Evolutionary conservation across 371 early-diverging fungal genomes (phyloP).

Genomic region (Mucor irregularis): DNA sequence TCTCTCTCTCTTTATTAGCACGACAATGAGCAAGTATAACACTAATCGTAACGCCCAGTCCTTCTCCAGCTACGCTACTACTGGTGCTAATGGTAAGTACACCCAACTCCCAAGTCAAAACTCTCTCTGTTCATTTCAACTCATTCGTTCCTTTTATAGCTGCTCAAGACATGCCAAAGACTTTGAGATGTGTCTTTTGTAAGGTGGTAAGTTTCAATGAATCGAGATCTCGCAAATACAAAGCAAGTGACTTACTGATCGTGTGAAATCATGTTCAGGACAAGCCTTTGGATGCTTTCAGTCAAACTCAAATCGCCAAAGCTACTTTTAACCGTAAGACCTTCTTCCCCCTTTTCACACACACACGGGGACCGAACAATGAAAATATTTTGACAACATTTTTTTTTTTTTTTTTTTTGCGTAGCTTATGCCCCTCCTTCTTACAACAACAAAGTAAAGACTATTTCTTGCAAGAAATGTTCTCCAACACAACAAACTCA

Average conservation of each 20-base stretch:
- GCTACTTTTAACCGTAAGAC: slow-evolving; percentile 24
- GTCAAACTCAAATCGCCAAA: slow-evolving; percentile 20
- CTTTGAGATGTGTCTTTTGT: slow-evolving; percentile 26
- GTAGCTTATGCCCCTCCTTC: slow-evolving; percentile 45
- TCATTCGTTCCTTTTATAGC: neutral
- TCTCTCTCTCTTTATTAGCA: neutral
- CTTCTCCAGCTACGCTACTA: neutral
- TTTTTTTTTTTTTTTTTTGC: neutral
- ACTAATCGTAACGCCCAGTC: neutral
- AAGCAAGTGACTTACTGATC: neutral
- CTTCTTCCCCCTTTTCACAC: neutral
- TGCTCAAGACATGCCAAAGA: neutral
- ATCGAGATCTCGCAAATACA: no score
- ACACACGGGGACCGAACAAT: neutral
- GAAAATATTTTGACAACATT: neutral
- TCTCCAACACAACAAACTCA: slow-evolving; percentile 35
- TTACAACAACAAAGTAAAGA: slow-evolving; percentile 40
- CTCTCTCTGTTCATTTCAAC: neutral
- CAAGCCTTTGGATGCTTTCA: slow-evolving; percentile 28
- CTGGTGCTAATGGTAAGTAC: neutral
- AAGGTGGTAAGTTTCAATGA: slow-evolving; percentile 10
- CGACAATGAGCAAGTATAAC: neutral
- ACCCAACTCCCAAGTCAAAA: neutral
- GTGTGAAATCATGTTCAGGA: slow-evolving; percentile 9
- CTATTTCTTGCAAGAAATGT: slow-evolving; percentile 49